Evolutionary conservation across 2,329 filamentous ascomycete genomes (phyloP).

Genomic region (Blastomyces parvus): DNA sequence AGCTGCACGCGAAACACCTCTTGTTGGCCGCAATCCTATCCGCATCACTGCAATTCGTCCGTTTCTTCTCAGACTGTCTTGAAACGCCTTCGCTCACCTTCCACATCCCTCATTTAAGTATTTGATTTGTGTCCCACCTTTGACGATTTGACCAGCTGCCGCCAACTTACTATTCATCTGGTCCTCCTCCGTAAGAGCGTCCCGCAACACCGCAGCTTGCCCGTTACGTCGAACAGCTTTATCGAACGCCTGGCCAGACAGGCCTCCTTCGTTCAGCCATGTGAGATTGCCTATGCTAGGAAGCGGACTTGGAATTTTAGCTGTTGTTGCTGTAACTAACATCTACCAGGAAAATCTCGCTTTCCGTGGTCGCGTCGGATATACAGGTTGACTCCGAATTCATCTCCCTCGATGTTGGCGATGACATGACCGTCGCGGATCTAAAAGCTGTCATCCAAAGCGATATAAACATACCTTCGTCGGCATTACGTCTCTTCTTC

Average conservation of each 20-base stretch:
- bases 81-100: neutral
- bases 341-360: constrained; percentile 65
- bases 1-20: neutral
- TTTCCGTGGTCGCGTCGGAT: constrained; percentile 70
- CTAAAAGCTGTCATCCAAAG: constrained; percentile 82
- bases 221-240: neutral
- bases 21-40: neutral
- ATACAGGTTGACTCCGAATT: constrained; percentile 60
- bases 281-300: neutral
- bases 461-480: constrained; percentile 64
- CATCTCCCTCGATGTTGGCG: constrained; percentile 70
- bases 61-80: neutral
- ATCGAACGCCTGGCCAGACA: neutral
- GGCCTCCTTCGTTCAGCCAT: neutral
- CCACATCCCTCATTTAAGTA: neutral
- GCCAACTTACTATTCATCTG: neutral
- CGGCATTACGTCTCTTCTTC: constrained; percentile 76
- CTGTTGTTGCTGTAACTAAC: neutral
- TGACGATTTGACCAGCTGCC: neutral
- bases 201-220: neutral
- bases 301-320: neutral
- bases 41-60: neutral
- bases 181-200: neutral
- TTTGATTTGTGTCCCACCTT: neutral
- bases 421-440: constrained; percentile 71